Base-by-base conservation (phyloP, 2,329 filamentous ascomycete species). In the Diaporthe vaccinii region DNA sequence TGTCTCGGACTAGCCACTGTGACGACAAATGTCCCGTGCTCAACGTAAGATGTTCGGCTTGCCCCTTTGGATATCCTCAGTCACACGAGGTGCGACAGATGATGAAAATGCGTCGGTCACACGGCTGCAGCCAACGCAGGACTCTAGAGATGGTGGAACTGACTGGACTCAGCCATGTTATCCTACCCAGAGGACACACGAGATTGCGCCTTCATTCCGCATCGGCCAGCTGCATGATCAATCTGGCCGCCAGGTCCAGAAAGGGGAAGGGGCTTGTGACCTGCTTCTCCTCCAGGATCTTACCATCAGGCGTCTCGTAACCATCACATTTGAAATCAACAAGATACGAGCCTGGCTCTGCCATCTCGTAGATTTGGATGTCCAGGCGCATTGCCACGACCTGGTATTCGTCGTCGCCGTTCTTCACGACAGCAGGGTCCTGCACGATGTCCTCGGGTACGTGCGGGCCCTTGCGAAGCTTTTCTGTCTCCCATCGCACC, bases 251-350 rank as follows among this genome's bases (percentile, higher is more conserved):
- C 84, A 98, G 93, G 85, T 98, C 96, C 81, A 98, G 88, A 86
- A 98, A 98, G 5, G 97, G 96, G 84, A 98, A 98, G 39, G 97
- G 95, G 82, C 94, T 97, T 59, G 95, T 96, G 77, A 98, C 95
- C 81, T 98, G 94, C 89, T 98, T 98, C 85, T 98, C 95, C 80
- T 97, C 95, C 69, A 95, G 86, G 69, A 93, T 86, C 78, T 93
- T 91, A 67, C 96, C 93, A 73, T 97, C 88, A 17, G 87, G 81
- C 62, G 90, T 95, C 86, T 99, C 97, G 85, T 99, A 99, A 28
- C 97, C 97, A 20, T 97, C 96, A 83, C 96, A 98, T 83, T 98
- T 98, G 88, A 99, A 99, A 83, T 99, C 97, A 67, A 99, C 97
- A 77, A 99, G 93, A 84, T 96, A 98, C 78, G 97, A 96, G 73